These are phyloP conservation scores for Tephrocybe sp. DNA, from an alignment of 768 basidiomycete species.

Conservation along the genomic window DNA sequence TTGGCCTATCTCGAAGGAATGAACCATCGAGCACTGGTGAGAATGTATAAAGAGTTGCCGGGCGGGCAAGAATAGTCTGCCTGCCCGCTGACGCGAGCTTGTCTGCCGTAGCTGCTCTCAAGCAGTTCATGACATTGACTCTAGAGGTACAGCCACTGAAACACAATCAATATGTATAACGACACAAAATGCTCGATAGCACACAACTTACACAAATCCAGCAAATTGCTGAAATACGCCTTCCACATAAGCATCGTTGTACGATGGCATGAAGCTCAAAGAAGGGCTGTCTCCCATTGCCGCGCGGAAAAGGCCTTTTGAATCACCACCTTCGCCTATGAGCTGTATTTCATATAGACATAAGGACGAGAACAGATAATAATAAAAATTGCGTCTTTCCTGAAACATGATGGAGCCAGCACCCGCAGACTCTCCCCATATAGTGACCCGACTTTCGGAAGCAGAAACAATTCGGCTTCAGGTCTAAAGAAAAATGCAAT, in stretches of 20 bases:
- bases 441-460: conserved; percentile 33
- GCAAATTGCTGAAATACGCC: conserved; percentile 34
- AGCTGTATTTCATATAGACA: conserved; percentile 22
- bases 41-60: conserved; percentile 35
- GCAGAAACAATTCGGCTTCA: neutral
- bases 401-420: conserved; percentile 42
- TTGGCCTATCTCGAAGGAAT: conserved; percentile 33
- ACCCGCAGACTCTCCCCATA: conserved; percentile 42
- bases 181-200: neutral
- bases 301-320: conserved; percentile 36
- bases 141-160: conserved; percentile 20
- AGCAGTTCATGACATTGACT: conserved; percentile 29
- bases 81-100: conserved; percentile 32
- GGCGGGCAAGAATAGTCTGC: conserved; percentile 26
- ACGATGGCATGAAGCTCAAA: conserved; percentile 32
- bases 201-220: conserved; percentile 29
- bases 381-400: conserved; percentile 18
- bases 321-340: conserved; percentile 35
- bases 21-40: conserved; percentile 35
- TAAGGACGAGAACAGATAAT: neutral
- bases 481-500: too few species aligned
- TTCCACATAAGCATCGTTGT: conserved; percentile 31
- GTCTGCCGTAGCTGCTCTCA: conserved; percentile 26
- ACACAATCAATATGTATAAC: neutral
- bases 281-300: conserved; percentile 46